phyloP scores from a whole-genome alignment of 2,329 filamentous ascomycete genomes.

The Thelonectria olida region DNA sequence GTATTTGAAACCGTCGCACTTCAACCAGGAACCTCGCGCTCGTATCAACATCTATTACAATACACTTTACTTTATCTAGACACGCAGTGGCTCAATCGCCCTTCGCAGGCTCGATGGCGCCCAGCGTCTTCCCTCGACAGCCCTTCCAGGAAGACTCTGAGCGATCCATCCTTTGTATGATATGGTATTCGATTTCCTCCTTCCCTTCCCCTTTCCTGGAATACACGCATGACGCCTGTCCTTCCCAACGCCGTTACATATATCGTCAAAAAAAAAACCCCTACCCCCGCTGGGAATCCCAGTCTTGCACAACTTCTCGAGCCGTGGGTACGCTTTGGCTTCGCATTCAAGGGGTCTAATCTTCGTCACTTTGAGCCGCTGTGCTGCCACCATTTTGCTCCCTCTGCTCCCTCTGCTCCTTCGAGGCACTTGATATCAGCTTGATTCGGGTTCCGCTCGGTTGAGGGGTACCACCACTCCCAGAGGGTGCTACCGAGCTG shows the following conservation, averaged over 20 bases:
- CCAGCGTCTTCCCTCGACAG: constrained; percentile 20
- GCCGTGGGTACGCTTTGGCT: constrained; percentile 3
- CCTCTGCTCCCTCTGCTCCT: constrained; percentile 46
- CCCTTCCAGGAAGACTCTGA: constrained; percentile 20
- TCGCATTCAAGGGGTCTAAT: no score
- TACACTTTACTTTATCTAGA: constrained; percentile 51
- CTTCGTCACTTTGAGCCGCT: constrained; percentile 62
- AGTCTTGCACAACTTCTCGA: constrained; percentile 17
- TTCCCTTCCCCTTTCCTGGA: constrained; percentile 36
- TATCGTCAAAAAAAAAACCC: constrained; percentile 43
- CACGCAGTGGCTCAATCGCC: constrained; percentile 32
- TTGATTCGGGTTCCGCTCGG: constrained; percentile 74
- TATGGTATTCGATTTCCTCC: constrained; percentile 41
- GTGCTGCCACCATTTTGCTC: constrained; percentile 52
- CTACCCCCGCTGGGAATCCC: constrained; percentile 18
- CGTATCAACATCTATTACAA: constrained; percentile 53
- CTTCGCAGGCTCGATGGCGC: constrained; percentile 31
- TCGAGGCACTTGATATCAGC: constrained; percentile 61
- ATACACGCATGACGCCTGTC: constrained; percentile 39
- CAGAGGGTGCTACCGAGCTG: constrained; percentile 58
- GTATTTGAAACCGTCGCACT: no score
- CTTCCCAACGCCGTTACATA: constrained; percentile 44
- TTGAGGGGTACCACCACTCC: constrained; percentile 71
- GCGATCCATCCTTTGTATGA: constrained; percentile 37
- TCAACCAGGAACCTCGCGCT: no score